phyloP scores from a whole-genome alignment of 768 basidiomycete species.

The Cystoderma amianthinum region DNA sequence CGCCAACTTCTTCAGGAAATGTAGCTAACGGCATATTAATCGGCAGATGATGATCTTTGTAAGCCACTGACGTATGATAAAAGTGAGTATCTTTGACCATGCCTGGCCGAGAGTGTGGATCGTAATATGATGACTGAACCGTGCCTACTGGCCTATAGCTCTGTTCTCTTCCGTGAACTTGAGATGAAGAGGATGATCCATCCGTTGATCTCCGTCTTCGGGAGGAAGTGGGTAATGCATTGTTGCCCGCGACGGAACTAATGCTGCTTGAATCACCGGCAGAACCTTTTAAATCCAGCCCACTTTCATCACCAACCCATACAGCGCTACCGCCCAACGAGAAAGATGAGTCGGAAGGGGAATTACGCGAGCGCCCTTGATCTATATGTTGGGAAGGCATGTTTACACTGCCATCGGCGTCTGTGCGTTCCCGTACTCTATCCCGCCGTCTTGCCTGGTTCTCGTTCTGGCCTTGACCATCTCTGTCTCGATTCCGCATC shows the following conservation, averaged over 20 bases:
- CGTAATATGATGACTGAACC: conserved; percentile 35
- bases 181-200: conserved; percentile 67
- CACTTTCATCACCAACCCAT: conserved; percentile 78
- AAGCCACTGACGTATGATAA: conserved; percentile 79
- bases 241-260: conserved; percentile 28
- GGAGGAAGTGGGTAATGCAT: conserved; percentile 30
- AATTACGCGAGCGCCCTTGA: conserved; percentile 30
- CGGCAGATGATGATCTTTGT: conserved; percentile 78
- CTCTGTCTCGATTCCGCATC: conserved; percentile 29
- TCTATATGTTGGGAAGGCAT: conserved; percentile 16
- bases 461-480: conserved; percentile 16
- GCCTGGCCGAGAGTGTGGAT: conserved; percentile 39
- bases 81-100: conserved; percentile 88
- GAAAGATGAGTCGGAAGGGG: conserved; percentile 70
- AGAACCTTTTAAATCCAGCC: conserved; percentile 34
- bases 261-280: conserved; percentile 35
- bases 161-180: conserved; percentile 36
- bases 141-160: conserved; percentile 24
- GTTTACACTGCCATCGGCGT: conserved; percentile 29
- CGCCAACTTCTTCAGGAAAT: conserved; percentile 94
- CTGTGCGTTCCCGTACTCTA: conserved; percentile 17
- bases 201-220: conserved; percentile 63
- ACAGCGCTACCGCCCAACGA: conserved; percentile 76
- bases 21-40: conserved; percentile 87
- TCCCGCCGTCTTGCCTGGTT: conserved; percentile 27